Conservation (phyloP, 257 asterid genomes). For the Oldenlandia corymbosa region DNA sequence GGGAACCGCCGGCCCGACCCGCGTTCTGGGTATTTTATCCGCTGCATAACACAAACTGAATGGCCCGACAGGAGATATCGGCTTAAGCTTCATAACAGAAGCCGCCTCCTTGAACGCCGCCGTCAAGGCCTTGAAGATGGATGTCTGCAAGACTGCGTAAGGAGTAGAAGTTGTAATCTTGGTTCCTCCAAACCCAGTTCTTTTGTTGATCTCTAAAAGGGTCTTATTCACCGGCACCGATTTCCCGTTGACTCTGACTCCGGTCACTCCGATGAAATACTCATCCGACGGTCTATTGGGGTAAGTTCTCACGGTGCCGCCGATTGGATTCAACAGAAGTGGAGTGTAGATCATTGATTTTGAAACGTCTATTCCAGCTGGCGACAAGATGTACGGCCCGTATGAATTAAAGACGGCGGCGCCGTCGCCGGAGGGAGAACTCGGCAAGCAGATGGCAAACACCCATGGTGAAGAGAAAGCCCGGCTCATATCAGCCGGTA, state of each 20-base stretch:
- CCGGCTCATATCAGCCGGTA: constrained; percentile 31
- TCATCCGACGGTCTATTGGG: constrained; percentile 26
- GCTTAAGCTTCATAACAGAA: constrained; percentile 12
- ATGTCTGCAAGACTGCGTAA: constrained; percentile 17
- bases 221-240: constrained; percentile 20
- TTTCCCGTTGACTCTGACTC: constrained; percentile 19
- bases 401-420: constrained; percentile 22
- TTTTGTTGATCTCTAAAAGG: constrained; percentile 17
- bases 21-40: not conserved
- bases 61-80: constrained; percentile 19
- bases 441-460: constrained; percentile 32
- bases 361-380: constrained; percentile 22
- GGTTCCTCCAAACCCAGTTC: constrained; percentile 26
- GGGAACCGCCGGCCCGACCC: constrained; percentile 24
- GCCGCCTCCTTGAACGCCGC: constrained; percentile 20
- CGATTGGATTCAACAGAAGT: constrained; percentile 16
- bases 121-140: constrained; percentile 13
- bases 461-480: constrained; percentile 21
- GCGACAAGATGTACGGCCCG: constrained; percentile 26
- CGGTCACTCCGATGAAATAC: constrained; percentile 30
- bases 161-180: constrained; percentile 27
- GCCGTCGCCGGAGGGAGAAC: constrained; percentile 17
- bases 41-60: constrained; percentile 18
- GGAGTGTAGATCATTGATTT: constrained; percentile 26
- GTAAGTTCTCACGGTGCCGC: constrained; percentile 17